Evolutionary conservation across 2,329 filamentous ascomycete genomes (phyloP).

Genomic region (Cadophora luteo-olivacea): DNA sequence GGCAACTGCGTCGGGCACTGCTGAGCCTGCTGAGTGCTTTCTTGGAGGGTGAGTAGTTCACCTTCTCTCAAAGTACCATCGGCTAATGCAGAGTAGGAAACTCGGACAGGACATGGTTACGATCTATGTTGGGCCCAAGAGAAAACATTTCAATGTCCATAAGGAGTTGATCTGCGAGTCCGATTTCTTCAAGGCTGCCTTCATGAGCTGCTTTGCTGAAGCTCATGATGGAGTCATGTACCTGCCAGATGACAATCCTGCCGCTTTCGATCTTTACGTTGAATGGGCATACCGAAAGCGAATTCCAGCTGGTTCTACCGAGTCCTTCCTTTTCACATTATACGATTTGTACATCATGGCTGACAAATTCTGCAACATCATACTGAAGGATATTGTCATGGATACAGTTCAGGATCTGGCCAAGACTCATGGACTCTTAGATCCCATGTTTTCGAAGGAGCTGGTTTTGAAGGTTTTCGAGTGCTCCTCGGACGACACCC

Average conservation of each 20-base stretch:
- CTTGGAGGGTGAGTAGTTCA: not conserved
- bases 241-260: constrained; percentile 2
- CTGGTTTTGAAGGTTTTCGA: not conserved
- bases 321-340: constrained; percentile 18
- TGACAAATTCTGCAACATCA: constrained; percentile 11
- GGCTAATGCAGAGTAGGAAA: not conserved
- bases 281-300: constrained; percentile 2
- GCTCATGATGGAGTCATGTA: not conserved
- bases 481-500: not conserved
- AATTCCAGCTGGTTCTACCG: not conserved
- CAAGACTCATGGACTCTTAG: not conserved
- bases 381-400: constrained; percentile 8
- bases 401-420: constrained; percentile 14
- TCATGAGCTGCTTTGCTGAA: constrained; percentile 13
- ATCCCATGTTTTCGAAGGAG: not conserved
- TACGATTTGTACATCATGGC: constrained; percentile 5
- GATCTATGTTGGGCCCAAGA: constrained; percentile 34
- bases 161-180: constrained; percentile 32
- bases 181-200: constrained; percentile 16
- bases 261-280: not conserved
- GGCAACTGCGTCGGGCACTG: too few species aligned
- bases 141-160: constrained; percentile 34
- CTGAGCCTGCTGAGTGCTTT: not conserved
- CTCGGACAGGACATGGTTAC: constrained; percentile 31
- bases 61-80: not conserved